These are phyloP conservation scores for Neoarthrinium moseri DNA, from an alignment of 2,329 filamentous ascomycete genomes.

Conservation along the genomic window DNA sequence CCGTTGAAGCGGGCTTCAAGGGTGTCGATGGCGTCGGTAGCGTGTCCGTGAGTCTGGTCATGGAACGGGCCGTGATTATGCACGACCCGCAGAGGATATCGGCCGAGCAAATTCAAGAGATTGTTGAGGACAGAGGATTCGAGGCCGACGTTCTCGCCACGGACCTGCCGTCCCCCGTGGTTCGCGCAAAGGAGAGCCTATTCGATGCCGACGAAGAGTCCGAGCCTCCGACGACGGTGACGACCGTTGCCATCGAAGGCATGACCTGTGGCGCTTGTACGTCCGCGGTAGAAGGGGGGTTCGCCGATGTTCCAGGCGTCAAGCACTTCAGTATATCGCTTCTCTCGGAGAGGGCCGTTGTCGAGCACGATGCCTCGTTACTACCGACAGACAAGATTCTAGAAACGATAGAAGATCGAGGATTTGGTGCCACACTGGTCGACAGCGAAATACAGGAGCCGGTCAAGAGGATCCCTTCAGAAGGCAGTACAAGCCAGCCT, in stretches of 20 bases:
- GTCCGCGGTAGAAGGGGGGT: constrained; percentile 77
- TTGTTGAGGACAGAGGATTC: constrained; percentile 89
- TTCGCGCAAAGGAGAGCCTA: constrained; percentile 36
- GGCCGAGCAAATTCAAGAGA: constrained; percentile 75
- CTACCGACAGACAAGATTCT: constrained; percentile 52
- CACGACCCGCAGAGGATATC: constrained; percentile 77
- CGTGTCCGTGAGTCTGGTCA: constrained; percentile 89
- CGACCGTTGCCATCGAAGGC: constrained; percentile 76
- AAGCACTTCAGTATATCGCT: constrained; percentile 79
- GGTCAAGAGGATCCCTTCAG: constrained; percentile 29
- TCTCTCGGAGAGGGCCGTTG: constrained; percentile 79
- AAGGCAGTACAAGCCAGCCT: constrained; percentile 30
- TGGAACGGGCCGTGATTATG: constrained; percentile 92
- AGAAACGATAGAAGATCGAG: constrained; percentile 66
- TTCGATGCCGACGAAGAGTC: constrained; percentile 35
- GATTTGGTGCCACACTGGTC: constrained; percentile 77
- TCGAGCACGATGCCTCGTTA: constrained; percentile 69
- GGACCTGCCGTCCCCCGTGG: constrained; percentile 61
- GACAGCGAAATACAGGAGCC: constrained; percentile 59
- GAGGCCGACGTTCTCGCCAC: constrained; percentile 87
- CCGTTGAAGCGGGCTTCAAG: constrained; percentile 91
- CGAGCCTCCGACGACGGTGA: constrained; percentile 52
- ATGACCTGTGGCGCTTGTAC: constrained; percentile 94
- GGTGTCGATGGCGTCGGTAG: constrained; percentile 76
- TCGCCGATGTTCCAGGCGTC: constrained; percentile 72